Evolutionary conservation across 2,329 filamentous ascomycete genomes (phyloP).

Genomic region (Epichloe glyceriae): DNA sequence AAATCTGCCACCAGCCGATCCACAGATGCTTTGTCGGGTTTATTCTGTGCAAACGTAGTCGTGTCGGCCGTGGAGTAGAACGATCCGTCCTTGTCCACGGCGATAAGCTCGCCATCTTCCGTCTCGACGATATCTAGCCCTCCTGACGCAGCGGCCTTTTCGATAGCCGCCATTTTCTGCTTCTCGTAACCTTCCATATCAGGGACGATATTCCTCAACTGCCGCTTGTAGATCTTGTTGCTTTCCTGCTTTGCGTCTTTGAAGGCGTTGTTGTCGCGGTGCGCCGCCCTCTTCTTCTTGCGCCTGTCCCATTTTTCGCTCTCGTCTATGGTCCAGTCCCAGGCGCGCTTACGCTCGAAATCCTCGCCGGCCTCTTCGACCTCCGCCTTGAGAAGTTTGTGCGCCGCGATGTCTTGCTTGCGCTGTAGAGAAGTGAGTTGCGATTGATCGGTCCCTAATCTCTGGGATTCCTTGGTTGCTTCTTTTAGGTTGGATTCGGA

Average conservation of each 20-base stretch:
- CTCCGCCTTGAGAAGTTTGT: constrained; percentile 89
- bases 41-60: constrained; percentile 69
- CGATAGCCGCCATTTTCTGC: constrained; percentile 73
- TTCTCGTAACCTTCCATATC: constrained; percentile 76
- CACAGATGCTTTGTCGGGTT: constrained; percentile 73
- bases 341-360: constrained; percentile 94
- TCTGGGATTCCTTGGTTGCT: constrained; percentile 70
- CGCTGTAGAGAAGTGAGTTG: constrained; percentile 69
- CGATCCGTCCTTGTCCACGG: constrained; percentile 78
- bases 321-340: constrained; percentile 97
- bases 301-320: constrained; percentile 88
- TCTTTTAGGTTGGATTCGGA: constrained; percentile 68
- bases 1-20: constrained; percentile 80
- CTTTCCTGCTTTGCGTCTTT: constrained; percentile 79
- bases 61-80: constrained; percentile 86
- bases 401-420: constrained; percentile 74
- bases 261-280: constrained; percentile 78
- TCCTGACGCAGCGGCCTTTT: constrained; percentile 71
- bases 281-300: constrained; percentile 69
- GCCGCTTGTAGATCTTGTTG: constrained; percentile 85
- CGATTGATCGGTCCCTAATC: constrained; percentile 62
- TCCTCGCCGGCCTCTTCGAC: constrained; percentile 75
- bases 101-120: constrained; percentile 86
- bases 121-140: constrained; percentile 90
- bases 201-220: constrained; percentile 63